phyloP scores from a whole-genome alignment of 73 alveolate genomes.

The Paramecium sonneborni region DNA sequence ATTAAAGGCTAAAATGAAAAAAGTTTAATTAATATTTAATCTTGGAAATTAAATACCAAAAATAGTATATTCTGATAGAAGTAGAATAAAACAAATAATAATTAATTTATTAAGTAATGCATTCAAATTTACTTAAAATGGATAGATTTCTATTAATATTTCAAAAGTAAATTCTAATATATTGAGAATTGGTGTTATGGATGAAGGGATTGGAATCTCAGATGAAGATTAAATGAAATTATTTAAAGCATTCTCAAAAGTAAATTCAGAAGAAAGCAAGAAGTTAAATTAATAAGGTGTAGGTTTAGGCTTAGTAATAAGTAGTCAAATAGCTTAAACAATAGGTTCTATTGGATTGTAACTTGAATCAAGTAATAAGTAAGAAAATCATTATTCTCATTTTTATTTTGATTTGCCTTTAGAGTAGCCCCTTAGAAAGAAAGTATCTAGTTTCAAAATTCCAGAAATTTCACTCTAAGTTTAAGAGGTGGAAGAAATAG shows the following conservation, averaged over 20 bases:
- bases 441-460: not conserved
- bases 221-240: slow-evolving; percentile 55
- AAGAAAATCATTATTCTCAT: not conserved
- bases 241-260: slow-evolving; percentile 69
- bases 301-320: slow-evolving; percentile 74
- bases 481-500: slow-evolving; percentile 2
- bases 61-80: slow-evolving; percentile 54
- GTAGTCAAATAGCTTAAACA: slow-evolving; percentile 59
- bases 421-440: not conserved
- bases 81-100: slow-evolving; percentile 64
- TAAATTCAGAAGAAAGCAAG: slow-evolving; percentile 42
- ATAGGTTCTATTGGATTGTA: not conserved
- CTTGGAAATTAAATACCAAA: not conserved
- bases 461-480: not conserved
- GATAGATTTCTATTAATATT: slow-evolving; percentile 8
- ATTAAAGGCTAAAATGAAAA: slow-evolving; percentile 41
- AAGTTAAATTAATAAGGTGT: slow-evolving; percentile 64
- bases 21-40: not conserved
- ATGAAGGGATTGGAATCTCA: slow-evolving; percentile 72
- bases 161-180: not conserved
- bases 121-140: slow-evolving; percentile 68
- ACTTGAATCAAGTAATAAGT: not conserved
- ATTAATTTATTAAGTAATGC: slow-evolving; percentile 72
- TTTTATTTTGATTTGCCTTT: not conserved
- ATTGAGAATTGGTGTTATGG: slow-evolving; percentile 58